Conservation (phyloP, 2,329 filamentous ascomycete genomes). For the Penicillium rolfsii region DNA sequence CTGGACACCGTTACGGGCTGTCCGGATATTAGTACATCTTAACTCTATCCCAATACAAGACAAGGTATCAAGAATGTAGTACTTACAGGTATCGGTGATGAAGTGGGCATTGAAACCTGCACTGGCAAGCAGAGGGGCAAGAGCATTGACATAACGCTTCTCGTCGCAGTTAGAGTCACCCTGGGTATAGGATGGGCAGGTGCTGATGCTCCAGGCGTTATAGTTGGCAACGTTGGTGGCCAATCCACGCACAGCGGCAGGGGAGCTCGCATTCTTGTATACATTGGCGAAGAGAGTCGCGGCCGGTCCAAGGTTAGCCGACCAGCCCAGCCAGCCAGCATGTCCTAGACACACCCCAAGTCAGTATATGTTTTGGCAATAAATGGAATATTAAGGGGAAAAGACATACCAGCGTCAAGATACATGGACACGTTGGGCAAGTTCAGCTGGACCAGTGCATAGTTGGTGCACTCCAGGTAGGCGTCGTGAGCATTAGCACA, state of each 20-base stretch:
- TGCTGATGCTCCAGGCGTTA: slow-evolving; percentile 56
- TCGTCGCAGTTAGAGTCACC: slow-evolving; percentile 58
- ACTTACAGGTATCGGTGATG: slow-evolving; percentile 57
- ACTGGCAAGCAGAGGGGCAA: slow-evolving; percentile 53
- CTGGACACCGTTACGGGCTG: slow-evolving; percentile 65
- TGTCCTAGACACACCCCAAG: slow-evolving; percentile 43
- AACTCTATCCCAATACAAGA: neutral
- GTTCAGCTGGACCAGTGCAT: slow-evolving; percentile 61
- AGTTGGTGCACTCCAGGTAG: slow-evolving; percentile 60
- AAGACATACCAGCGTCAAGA: slow-evolving; percentile 57
- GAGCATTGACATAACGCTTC: slow-evolving; percentile 55
- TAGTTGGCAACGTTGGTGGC: slow-evolving; percentile 64
- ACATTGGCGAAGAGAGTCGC: slow-evolving; percentile 53
- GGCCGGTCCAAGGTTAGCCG: slow-evolving; percentile 59
- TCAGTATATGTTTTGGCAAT: neutral
- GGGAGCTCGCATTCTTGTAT: slow-evolving; percentile 53
- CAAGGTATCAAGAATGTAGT: neutral
- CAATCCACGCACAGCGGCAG: slow-evolving; percentile 55
- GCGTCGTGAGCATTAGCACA: slow-evolving; percentile 58
- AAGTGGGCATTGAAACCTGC: slow-evolving; percentile 59
- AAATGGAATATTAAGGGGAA: neutral
- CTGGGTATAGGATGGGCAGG: slow-evolving; percentile 50
- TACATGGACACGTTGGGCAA: slow-evolving; percentile 66
- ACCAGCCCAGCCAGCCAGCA: slow-evolving; percentile 67
- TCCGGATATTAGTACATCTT: neutral